A percentile compares a stretch with the other conserved stretches of the same genome.
Evolutionary conservation across 2,329 filamentous ascomycete species (phyloP).

Genomic region (Colletotrichum truncatum): DNA sequence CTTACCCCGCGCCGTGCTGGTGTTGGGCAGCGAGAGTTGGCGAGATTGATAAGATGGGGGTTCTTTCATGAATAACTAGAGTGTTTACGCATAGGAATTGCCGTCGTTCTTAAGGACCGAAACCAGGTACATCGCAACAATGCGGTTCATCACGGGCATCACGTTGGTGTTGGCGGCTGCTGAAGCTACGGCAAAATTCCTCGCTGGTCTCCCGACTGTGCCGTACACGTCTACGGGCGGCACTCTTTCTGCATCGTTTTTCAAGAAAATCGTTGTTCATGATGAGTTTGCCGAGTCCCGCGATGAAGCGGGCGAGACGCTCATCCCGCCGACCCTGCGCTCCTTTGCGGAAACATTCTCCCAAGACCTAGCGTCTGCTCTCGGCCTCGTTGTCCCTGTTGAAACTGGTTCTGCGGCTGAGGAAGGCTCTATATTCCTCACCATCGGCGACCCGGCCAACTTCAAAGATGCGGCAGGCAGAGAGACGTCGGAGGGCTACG

Average conservation of each 20-base stretch:
- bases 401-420: constrained; percentile 35
- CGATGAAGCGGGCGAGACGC: constrained; percentile 55
- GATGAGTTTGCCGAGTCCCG: constrained; percentile 46
- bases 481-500: constrained; percentile 59
- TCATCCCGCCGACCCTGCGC: constrained; percentile 59
- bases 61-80: neutral
- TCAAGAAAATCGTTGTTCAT: constrained; percentile 55
- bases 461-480: constrained; percentile 56
- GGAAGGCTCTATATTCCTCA: constrained; percentile 53
- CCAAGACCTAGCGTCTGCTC: constrained; percentile 39
- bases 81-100: neutral
- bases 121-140: neutral
- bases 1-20: neutral
- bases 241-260: constrained; percentile 37
- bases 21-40: neutral
- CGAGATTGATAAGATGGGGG: neutral
- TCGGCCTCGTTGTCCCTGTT: constrained; percentile 42
- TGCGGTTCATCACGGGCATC: neutral
- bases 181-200: neutral
- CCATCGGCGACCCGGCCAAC: constrained; percentile 47
- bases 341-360: constrained; percentile 58
- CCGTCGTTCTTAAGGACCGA: too few relatives aligned
- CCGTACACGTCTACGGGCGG: constrained; percentile 40
- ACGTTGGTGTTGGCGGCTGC: neutral
- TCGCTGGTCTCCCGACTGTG: constrained; percentile 43